A percentile compares a stretch with the other conserved stretches of the same genome.
Evolutionary conservation across 2,329 filamentous ascomycete species (phyloP).

Genomic region (Elsinoe ampelina): DNA sequence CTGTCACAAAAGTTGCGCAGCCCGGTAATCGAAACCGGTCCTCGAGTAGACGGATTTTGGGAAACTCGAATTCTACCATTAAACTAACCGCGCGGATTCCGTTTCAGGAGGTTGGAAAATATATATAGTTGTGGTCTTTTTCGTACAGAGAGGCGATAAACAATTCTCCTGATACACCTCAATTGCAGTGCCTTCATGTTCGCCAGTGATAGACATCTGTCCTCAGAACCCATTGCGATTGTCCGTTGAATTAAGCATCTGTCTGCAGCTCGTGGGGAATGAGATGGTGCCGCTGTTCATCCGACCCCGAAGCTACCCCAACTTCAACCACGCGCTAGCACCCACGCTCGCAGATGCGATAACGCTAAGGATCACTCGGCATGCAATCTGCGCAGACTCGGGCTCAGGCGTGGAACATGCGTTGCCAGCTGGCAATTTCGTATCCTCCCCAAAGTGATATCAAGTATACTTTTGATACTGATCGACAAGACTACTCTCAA

Average conservation of each 20-base stretch:
- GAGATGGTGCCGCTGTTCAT: background rate
- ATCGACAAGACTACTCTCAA: conserved; percentile 2
- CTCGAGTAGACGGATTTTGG: background rate
- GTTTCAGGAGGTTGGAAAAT: no score
- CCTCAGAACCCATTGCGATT: no score
- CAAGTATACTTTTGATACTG: background rate
- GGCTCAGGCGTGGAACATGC: background rate
- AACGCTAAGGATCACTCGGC: background rate
- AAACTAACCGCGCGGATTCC: background rate
- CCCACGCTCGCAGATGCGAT: background rate
- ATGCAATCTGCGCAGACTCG: background rate
- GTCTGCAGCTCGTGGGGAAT: no score
- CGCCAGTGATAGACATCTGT: no score
- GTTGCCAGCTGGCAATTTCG: background rate
- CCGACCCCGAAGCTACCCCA: background rate
- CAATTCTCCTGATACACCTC: no score
- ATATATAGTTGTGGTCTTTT: no score
- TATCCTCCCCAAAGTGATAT: background rate
- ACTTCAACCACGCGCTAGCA: background rate
- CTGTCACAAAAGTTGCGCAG: background rate
- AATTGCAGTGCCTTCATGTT: no score
- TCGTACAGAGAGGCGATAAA: no score
- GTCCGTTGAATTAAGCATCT: no score
- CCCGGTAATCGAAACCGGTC: background rate
- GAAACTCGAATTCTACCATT: background rate